Base-by-base conservation (phyloP, 495 filamentous ascomycete genomes). In the Aeminium ludgeri region DNA sequence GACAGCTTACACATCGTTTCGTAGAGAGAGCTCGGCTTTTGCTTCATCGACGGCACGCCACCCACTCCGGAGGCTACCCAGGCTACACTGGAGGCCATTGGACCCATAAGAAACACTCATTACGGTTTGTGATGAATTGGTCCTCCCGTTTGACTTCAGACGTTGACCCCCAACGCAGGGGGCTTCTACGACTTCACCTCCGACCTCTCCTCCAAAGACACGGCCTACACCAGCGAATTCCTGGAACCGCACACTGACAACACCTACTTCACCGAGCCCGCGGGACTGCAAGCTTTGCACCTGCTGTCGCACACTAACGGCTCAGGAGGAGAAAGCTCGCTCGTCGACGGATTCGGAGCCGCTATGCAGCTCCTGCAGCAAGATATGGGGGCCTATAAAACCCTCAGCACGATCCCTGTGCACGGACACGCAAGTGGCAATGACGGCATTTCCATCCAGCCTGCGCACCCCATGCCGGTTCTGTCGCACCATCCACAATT, bases 101-200 rank as follows among this genome's bases (percentile, higher is more conserved):
- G 81, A 7, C 82, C 82, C 47, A 84, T 95, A 51, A 69, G 82
- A 10, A 57, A 73, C 30, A 96, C 87, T 0, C 87, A 96, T 55
- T 96, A 95, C 55, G 87, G 84, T 72, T n/a, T n/a, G 60, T 17
- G 40, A 44, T 32, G 35, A 15, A 13, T 30, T 31, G 6, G 34
- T 35, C 30, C 23, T 44, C 5, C 30, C 27, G 17, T 6, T 30
- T 12, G 25, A 43, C n/a, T 34, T 54, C 13, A 52, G 33, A 17
- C 20, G 2, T n/a, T 34, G 3, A 39, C 15, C 13, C 32, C 30
- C 29, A 19, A 17, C 17, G 20, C 15, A 78, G 74, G 79, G 46
- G 85, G 80, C 19, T 94, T 95, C 62, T 96, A 86, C 68, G 84
- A 92, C 58, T 94, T 96, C 58, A 86, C 78, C 1, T 74, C 86